Evolutionary conservation across 129 eudicot species (phyloP).

Genomic region (Flaveria robusta): DNA sequence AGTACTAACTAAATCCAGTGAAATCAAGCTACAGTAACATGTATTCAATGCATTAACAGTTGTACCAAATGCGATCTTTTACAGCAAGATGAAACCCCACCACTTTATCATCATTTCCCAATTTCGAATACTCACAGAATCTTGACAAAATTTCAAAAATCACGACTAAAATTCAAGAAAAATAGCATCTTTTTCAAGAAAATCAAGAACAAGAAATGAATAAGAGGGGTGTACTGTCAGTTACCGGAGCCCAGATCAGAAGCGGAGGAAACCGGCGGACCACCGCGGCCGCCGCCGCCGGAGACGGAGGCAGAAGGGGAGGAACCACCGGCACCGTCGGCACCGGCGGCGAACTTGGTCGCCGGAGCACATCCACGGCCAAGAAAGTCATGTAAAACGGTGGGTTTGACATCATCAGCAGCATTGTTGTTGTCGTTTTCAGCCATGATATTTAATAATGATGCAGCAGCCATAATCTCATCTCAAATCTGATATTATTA

Average conservation of each 20-base stretch:
- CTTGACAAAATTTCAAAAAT: background rate
- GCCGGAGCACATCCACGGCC: conserved; percentile 50
- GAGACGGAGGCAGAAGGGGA: conserved; percentile 50
- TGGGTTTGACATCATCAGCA: conserved; percentile 56
- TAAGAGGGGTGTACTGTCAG: conserved; percentile 4
- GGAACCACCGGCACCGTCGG: conserved; percentile 37
- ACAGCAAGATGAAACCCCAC: no score
- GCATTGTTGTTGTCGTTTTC: conserved; percentile 34
- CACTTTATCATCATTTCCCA: conserved; percentile 12
- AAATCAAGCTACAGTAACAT: conserved; percentile 18
- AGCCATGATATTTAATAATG: conserved; percentile 42
- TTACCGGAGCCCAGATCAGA: conserved; percentile 94
- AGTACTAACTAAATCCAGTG: conserved; percentile 19
- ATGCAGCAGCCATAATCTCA: conserved; percentile 45
- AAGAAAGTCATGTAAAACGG: conserved; percentile 76
- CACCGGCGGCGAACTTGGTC: conserved; percentile 38
- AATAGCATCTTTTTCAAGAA: background rate
- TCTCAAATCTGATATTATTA: conserved; percentile 14
- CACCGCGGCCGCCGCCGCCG: conserved; percentile 53
- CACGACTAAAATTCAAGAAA: background rate
- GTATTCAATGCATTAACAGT: conserved; percentile 23
- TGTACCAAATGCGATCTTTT: conserved; percentile 33
- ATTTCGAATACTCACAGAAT: background rate
- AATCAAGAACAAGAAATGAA: background rate
- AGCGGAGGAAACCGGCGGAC: conserved; percentile 64